Evolutionary conservation across 2,329 filamentous ascomycete species (phyloP).

Genomic region (Erysiphe neolycopersici): DNA sequence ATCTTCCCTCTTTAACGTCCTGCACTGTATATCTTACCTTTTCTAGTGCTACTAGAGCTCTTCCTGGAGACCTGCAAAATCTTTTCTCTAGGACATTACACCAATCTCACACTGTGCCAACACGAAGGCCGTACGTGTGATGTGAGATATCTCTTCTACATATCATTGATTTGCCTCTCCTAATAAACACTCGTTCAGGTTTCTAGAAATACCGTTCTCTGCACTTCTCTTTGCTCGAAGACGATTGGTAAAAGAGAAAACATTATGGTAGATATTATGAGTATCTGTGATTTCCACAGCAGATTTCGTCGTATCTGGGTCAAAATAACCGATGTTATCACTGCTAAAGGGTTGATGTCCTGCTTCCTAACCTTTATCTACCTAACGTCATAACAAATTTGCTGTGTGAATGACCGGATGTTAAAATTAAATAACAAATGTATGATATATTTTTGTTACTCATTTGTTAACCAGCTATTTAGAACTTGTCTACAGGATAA

Average conservation of each 20-base stretch:
- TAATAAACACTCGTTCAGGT: neutral
- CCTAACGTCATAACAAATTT: no score
- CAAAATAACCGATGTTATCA: neutral
- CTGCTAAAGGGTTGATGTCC: no score
- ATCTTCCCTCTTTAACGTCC: neutral
- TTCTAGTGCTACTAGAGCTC: neutral
- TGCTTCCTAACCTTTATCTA: no score
- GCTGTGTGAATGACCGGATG: no score
- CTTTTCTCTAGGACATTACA: neutral
- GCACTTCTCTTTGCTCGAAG: neutral
- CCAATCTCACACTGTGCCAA: neutral
- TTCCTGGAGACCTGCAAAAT: neutral
- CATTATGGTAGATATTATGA: neutral
- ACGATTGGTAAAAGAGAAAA: neutral
- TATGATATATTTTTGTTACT: no score
- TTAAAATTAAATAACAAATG: no score
- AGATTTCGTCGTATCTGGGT: neutral
- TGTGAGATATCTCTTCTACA: neutral
- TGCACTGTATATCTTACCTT: neutral
- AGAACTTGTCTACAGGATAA: no score
- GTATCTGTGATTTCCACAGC: neutral
- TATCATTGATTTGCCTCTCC: neutral
- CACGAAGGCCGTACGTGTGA: neutral
- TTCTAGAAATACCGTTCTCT: neutral
- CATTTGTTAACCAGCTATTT: no score